phyloP scores from a whole-genome alignment of 2,329 filamentous ascomycete genomes.

The Scedosporium boydii region DNA sequence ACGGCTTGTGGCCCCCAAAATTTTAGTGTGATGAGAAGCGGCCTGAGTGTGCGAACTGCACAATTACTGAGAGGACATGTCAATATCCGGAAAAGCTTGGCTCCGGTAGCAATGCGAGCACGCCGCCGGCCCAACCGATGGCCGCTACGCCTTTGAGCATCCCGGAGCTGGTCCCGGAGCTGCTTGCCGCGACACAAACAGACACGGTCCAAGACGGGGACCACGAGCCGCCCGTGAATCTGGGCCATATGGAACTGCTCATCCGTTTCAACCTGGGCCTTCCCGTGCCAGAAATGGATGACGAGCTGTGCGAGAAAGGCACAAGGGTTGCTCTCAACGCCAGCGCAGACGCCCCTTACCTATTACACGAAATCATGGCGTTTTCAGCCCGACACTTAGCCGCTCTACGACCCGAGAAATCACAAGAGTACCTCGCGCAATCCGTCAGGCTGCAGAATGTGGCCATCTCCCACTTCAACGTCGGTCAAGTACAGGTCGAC shows the following conservation, averaged over 20 bases:
- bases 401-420: constrained; percentile 14
- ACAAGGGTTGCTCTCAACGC: constrained; percentile 14
- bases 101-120: background rate
- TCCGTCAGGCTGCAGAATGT: constrained; percentile 21
- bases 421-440: constrained; percentile 15
- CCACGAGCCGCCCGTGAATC: constrained; percentile 15
- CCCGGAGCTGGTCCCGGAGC: background rate
- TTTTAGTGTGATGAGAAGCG: constrained; percentile 21
- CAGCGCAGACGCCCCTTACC: constrained; percentile 19
- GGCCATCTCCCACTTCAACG: constrained; percentile 19
- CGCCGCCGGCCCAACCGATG: background rate
- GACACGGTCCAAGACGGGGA: background rate
- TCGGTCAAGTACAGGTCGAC: constrained; percentile 13
- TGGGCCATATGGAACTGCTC: constrained; percentile 24
- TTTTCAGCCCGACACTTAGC: constrained; percentile 25
- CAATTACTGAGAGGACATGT: constrained; percentile 17
- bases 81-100: constrained; percentile 11
- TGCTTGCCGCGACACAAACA: constrained; percentile 4
- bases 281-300: constrained; percentile 12
- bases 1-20: too few species aligned
- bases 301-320: constrained; percentile 5
- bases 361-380: constrained; percentile 25
- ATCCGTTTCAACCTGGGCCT: constrained; percentile 21
- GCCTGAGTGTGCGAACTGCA: constrained; percentile 18
- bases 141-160: background rate